Evolutionary conservation across 768 basidiomycete genomes (phyloP).

Genomic region (Xerocomus potaroensis): DNA sequence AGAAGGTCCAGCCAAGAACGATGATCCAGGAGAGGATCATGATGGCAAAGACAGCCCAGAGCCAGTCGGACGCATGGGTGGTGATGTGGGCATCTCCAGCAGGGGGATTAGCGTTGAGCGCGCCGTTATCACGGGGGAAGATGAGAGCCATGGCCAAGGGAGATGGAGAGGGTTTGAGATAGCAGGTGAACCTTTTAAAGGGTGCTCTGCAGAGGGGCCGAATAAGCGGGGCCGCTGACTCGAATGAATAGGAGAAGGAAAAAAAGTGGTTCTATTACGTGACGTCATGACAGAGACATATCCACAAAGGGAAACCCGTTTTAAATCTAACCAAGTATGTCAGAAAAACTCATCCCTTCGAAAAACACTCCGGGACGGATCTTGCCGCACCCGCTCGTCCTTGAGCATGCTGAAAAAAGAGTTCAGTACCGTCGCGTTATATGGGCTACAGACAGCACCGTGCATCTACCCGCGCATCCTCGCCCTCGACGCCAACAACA

Average conservation of each 20-base stretch:
- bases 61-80: slow-evolving; percentile 44
- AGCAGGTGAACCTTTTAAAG: slow-evolving; percentile 1
- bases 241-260: slow-evolving; percentile 17
- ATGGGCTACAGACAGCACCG: no score
- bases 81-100: slow-evolving; percentile 39
- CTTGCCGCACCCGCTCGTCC: slow-evolving; percentile 71
- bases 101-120: slow-evolving; percentile 34
- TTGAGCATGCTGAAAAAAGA: slow-evolving; percentile 74
- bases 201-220: slow-evolving; percentile 11
- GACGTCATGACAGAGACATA: slow-evolving; percentile 21
- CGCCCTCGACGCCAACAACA: slow-evolving; percentile 82
- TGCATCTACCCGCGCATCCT: slow-evolving; percentile 83
- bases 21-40: slow-evolving; percentile 41
- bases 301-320: slow-evolving; percentile 10
- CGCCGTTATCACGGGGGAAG: slow-evolving; percentile 23
- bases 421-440: no score
- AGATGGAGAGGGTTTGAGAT: not conserved
- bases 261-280: slow-evolving; percentile 14
- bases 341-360: slow-evolving; percentile 10
- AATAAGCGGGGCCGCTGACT: slow-evolving; percentile 1
- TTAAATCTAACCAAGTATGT: slow-evolving; percentile 4
- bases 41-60: slow-evolving; percentile 52
- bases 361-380: slow-evolving; percentile 48
- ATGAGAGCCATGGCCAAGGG: slow-evolving; percentile 17
- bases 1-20: slow-evolving; percentile 35